Conservation (phyloP, 768 basidiomycete genomes). For the Amanita inopinata region DNA sequence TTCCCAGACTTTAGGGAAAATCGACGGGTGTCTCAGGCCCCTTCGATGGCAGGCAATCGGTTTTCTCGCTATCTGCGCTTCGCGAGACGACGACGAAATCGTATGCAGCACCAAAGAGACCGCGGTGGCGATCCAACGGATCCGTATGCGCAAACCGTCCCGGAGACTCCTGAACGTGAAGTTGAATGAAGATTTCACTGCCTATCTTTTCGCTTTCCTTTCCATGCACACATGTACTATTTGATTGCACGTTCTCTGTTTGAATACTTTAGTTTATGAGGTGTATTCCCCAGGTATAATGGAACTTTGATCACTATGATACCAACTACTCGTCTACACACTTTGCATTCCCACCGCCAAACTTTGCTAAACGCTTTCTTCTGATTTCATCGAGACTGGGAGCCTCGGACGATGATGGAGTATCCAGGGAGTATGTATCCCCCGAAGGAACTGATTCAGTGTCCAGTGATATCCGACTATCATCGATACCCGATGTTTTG, state of each 20-base stretch:
- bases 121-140: constrained; percentile 18
- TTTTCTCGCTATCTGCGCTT: constrained; percentile 52
- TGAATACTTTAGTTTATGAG: neutral
- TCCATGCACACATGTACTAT: too few species aligned
- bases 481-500: neutral
- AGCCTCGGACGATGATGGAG: constrained; percentile 20
- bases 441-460: constrained; percentile 25
- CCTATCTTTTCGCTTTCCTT: too few species aligned
- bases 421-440: constrained; percentile 17
- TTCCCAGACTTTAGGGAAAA: constrained; percentile 1
- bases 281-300: constrained; percentile 3
- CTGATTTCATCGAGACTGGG: constrained; percentile 60
- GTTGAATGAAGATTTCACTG: too few species aligned
- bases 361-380: constrained; percentile 50
- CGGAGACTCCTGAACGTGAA: constrained; percentile 19
- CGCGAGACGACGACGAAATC: constrained; percentile 28
- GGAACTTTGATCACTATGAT: neutral
- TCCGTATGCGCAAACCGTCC: constrained; percentile 23
- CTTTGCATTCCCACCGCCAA: constrained; percentile 29
- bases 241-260: neutral
- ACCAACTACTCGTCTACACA: too few species aligned
- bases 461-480: neutral
- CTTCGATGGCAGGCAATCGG: constrained; percentile 22
- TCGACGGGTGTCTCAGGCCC: constrained; percentile 12
- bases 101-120: constrained; percentile 18